Base-by-base conservation (phyloP, 148 eudicot species). In the Rhododendron griersonianum region DNA sequence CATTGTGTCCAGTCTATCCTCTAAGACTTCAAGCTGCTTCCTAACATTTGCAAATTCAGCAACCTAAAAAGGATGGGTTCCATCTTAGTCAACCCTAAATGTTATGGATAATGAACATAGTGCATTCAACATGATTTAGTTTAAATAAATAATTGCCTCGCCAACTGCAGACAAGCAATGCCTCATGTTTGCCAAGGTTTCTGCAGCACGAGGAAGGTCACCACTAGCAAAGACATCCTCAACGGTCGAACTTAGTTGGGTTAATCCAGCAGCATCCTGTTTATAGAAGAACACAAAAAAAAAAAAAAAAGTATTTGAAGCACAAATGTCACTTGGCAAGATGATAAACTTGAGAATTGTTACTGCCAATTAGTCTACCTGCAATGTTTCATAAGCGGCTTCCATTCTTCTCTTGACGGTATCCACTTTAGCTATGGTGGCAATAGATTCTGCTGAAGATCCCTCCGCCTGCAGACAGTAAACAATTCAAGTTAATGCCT, bases 141-240 rank as follows among this genome's bases (percentile, higher is more conserved):
- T 18, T 53, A 19, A 53, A 7, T 35, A 35, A 76, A 82, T 35
- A 82, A n/a, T 90, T 92, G 93, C 98, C 96, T 96, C 98, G 81
- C 98, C 98, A 86, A 96, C 99, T 87, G 98, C 98, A 85, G 96
- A 87, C 90, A 96, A 90, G 91, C 99, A 95, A 84, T 94, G 98
- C 91, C 98, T 93, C 99, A 96, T 96, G 88, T 93, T 95, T 80
- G 98, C 99, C 90, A 96, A 90, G 39, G 99, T 96, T 88, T 96
- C 98, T 25, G 99, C 98, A 87, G 98, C 99, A 35, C 94, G 94
- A 47, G 98, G 96, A 87, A 96, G 99, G 89, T 96, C 99, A 67
- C 98, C 98, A 91, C 98, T 96, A 35, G 98, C 94, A 89, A 96
- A 96, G 67, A 96, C 99, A 90, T 95, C 99, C 93, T 96, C 99